Evolutionary conservation across 2,329 filamentous ascomycete species (phyloP).

Genomic region (Aureobasidium sp.): DNA sequence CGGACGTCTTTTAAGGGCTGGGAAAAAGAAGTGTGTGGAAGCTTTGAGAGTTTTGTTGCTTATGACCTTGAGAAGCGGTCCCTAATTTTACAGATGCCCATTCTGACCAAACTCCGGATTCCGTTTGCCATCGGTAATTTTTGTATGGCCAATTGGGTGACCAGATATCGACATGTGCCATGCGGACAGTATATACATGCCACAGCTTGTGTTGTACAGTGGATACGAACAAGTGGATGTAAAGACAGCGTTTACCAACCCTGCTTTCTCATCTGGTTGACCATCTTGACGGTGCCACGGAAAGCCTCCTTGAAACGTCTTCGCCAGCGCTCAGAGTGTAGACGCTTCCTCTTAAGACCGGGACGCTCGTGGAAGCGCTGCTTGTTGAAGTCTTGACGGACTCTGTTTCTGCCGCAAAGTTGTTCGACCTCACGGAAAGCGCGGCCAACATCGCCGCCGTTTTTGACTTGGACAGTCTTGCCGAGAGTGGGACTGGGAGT

Average conservation of each 20-base stretch:
- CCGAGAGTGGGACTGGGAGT: constrained; percentile 29
- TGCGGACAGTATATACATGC: background rate
- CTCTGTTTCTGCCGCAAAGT: constrained; percentile 45
- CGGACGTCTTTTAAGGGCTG: background rate
- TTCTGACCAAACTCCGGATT: background rate
- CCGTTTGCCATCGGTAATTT: background rate
- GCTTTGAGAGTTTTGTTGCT: background rate
- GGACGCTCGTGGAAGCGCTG: constrained; percentile 69
- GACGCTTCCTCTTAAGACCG: constrained; percentile 72
- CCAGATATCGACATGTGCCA: background rate
- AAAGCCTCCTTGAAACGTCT: constrained; percentile 71
- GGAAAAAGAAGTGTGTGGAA: background rate
- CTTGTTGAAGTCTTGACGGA: constrained; percentile 45
- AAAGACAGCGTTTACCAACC: constrained; percentile 55
- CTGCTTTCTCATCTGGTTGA: constrained; percentile 63
- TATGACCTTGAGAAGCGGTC: background rate
- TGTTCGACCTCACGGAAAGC: constrained; percentile 39
- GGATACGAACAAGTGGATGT: background rate
- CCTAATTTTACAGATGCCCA: background rate
- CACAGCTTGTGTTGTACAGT: background rate
- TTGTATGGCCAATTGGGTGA: too few relatives aligned
- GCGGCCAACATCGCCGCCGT: constrained; percentile 37
- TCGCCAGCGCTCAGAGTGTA: constrained; percentile 70
- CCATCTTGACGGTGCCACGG: constrained; percentile 63
- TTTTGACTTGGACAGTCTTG: constrained; percentile 30